Percentiles rank a stretch among this genome's conserved stretches.
These are phyloP conservation scores for Sporopachydermia lactativora DNA, from an alignment of 805 yeast genomes.

Conservation along the genomic window DNA sequence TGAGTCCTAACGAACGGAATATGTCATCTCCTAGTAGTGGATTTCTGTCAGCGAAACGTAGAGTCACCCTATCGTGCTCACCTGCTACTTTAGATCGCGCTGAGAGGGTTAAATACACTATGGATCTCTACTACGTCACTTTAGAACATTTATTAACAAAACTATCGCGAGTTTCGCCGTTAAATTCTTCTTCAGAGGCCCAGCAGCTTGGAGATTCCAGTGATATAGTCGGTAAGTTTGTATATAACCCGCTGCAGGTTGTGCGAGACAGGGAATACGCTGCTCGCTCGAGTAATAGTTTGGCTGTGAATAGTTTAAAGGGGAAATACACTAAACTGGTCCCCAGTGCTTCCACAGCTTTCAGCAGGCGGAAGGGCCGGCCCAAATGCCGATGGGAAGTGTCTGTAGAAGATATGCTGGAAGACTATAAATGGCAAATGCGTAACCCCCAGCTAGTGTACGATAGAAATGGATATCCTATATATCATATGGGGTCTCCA, in stretches of 20 bases:
- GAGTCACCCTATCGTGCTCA: slow-evolving; percentile 17
- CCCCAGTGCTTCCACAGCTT: neutral
- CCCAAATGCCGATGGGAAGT: neutral
- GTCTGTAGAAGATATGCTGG: neutral
- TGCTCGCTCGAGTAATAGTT: neutral
- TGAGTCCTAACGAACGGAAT: neutral
- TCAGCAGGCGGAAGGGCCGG: neutral
- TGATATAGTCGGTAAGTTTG: neutral
- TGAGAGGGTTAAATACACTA: slow-evolving; percentile 27
- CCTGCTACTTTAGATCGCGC: slow-evolving; percentile 26
- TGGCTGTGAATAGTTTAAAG: neutral
- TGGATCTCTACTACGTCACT: slow-evolving; percentile 29
- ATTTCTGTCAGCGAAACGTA: neutral
- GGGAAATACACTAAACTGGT: neutral
- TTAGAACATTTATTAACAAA: slow-evolving; percentile 16
- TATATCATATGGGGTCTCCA: too few relatives aligned
- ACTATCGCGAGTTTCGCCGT: neutral
- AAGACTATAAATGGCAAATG: neutral
- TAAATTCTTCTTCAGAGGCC: neutral
- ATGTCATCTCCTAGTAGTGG: neutral
- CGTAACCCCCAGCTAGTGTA: neutral
- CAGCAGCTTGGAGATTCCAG: neutral
- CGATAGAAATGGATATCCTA: neutral
- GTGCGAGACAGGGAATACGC: neutral
- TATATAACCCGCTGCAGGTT: neutral